A percentile compares a stretch with the other conserved stretches of the same genome.
These are phyloP conservation scores for Starmerella scarabaei DNA, from an alignment of 805 yeast genomes.

Conservation along the genomic window DNA sequence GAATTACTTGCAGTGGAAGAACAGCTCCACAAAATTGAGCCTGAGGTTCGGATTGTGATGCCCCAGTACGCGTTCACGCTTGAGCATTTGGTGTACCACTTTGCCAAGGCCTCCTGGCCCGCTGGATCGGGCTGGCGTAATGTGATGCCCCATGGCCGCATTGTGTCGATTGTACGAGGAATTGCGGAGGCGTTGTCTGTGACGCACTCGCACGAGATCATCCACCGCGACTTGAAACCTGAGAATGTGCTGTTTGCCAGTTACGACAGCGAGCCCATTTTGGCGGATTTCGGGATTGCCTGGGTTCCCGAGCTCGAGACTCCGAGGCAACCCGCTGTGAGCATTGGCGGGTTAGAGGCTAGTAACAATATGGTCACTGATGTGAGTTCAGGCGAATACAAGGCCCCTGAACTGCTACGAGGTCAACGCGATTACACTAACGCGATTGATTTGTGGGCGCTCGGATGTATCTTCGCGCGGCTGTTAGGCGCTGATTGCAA, in stretches of 20 bases:
- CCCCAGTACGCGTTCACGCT: conserved; percentile 33
- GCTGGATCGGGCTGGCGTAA: conserved; percentile 26
- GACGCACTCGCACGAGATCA: conserved; percentile 70
- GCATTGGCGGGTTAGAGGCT: too few species aligned
- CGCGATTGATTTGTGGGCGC: conserved; percentile 59
- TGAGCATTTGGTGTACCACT: conserved; percentile 25
- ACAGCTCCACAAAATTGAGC: conserved; percentile 15
- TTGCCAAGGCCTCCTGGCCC: conserved; percentile 29
- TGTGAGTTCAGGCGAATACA: conserved; percentile 53
- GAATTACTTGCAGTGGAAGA: conserved; percentile 22
- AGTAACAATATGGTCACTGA: conserved; percentile 32
- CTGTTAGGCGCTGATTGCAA: conserved; percentile 33
- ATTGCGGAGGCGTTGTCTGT: conserved; percentile 20
- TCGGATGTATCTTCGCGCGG: conserved; percentile 49
- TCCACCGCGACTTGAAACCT: conserved; percentile 93
- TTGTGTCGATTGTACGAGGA: conserved; percentile 16
- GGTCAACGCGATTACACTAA: conserved; percentile 42
- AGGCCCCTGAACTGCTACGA: conserved; percentile 62
- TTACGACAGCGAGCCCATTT: conserved; percentile 25
- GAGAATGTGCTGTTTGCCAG: conserved; percentile 64
- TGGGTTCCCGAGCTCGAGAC: conserved; percentile 28
- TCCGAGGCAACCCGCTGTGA: conserved; percentile 4
- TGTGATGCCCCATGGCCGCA: conserved; percentile 30
- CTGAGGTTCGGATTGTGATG: conserved; percentile 28
- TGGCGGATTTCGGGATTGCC: conserved; percentile 63